Conservation (phyloP, 768 basidiomycete species). For the Calocybe cyanea region DNA sequence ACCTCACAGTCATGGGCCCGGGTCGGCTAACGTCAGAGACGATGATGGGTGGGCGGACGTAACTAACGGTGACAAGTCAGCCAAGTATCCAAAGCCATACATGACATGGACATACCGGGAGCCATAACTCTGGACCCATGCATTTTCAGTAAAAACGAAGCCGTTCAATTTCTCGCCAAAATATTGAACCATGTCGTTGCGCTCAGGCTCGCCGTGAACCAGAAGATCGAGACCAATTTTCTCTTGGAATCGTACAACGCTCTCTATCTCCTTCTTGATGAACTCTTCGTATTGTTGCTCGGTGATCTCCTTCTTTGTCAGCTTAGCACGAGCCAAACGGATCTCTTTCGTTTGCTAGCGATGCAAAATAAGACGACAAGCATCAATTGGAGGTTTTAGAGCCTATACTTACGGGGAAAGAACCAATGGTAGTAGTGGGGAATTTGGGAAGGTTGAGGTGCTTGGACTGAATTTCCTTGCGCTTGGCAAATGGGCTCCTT, state of each 20-base stretch:
- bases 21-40: constrained; percentile 97
- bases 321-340: constrained; percentile 92
- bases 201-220: constrained; percentile 98
- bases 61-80: constrained; percentile 40
- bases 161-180: constrained; percentile 94
- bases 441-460: constrained; percentile 91
- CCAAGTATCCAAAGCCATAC: constrained; percentile 1
- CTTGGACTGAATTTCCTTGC: constrained; percentile 86
- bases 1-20: constrained; percentile 90
- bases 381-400: neutral
- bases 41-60: constrained; percentile 97
- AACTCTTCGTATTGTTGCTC: constrained; percentile 89
- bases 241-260: constrained; percentile 96
- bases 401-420: constrained; percentile 78
- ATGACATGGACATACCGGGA: constrained; percentile 62
- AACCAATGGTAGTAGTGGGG: constrained; percentile 98
- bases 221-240: constrained; percentile 92
- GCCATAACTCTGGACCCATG: constrained; percentile 99
- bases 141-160: constrained; percentile 98
- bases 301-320: constrained; percentile 87
- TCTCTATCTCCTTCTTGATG: constrained; percentile 96
- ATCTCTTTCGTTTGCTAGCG: constrained; percentile 97
- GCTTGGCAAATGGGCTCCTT: constrained; percentile 82
- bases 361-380: constrained; percentile 12
- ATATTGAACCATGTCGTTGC: constrained; percentile 99